Base-by-base conservation (phyloP, 129 eudicot genomes). In the Chrysanthemum lavandulifolium region DNA sequence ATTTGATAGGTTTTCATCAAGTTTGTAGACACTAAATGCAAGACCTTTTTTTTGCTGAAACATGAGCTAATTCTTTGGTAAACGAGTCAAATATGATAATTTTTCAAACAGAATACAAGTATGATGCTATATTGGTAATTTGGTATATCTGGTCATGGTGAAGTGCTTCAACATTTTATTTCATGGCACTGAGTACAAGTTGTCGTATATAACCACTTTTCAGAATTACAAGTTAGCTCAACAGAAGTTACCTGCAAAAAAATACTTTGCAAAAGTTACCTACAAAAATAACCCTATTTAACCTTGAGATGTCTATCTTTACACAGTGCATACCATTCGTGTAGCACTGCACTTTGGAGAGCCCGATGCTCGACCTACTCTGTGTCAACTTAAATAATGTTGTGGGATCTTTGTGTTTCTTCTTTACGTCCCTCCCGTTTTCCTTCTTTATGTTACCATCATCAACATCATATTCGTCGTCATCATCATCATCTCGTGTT, bases 361-460 rank as follows among this genome's bases (percentile, higher is more conserved):
- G 98, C 98, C 1, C 88, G 86, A 65, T 89, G 96, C 82, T 92
- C 95, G 0, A 89, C 98, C 79, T 92, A 96, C 70, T 92, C 96
- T 0, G 82, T 0, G 96, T 89, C 25, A 21, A 21, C 23, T 21
- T 21, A 21, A 21, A 21, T 21, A 21, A 21, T 2, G 95, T 89
- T 27, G 96, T 71, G 40, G 97, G 97, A 3, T 93, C 96, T 74
- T 91, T 91, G 12, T 23, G 79, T 73, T 86, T 80, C 68, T 75
- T 83, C 31, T 73, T 78, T 23, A 19, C 72, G 23, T 73, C 80
- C 57, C 75, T 88, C 7, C 79, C 86, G 2, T 74, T 69, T 61
- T 80, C 82, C 36, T n/a, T n/a, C n/a, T n/a, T n/a, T n/a, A n/a
- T n/a, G n/a, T n/a, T n/a, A n/a, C n/a, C n/a, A n/a, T n/a, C n/a